These are phyloP conservation scores for Colletotrichum sp. DNA, from an alignment of 2,329 filamentous ascomycete genomes.

Conservation along the genomic window DNA sequence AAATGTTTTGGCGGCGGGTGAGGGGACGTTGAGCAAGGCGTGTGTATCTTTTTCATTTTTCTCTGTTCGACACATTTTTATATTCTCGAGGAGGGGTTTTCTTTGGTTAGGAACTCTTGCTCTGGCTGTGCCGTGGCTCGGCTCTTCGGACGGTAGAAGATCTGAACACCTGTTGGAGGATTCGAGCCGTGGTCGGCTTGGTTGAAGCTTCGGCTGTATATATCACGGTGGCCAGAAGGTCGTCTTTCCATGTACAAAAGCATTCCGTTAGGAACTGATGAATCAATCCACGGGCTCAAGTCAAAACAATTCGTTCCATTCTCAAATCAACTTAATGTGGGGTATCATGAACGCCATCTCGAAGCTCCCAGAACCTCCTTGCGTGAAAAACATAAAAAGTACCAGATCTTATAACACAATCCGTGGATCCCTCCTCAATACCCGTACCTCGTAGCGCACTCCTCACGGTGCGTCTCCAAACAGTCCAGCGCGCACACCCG, in stretches of 20 bases:
- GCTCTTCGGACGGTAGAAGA: background rate
- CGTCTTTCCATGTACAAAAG: background rate
- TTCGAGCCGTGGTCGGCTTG: background rate
- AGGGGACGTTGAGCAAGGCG: background rate
- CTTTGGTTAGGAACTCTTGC: background rate
- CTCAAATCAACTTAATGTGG: background rate
- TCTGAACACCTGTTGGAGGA: background rate
- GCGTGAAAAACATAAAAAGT: background rate
- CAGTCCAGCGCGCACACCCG: constrained; percentile 81
- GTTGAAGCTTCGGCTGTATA: background rate
- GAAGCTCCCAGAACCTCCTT: background rate
- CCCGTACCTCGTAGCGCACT: constrained; percentile 71
- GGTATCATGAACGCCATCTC: background rate
- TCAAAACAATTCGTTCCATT: background rate
- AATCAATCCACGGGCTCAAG: background rate
- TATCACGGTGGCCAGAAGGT: background rate
- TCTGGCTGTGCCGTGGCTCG: background rate
- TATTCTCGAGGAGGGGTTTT: background rate
- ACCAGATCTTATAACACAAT: background rate
- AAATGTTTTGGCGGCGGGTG: background rate
- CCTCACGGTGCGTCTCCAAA: constrained; percentile 73
- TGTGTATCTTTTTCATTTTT: background rate
- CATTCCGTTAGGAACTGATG: background rate
- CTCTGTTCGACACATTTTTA: background rate
- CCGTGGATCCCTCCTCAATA: constrained; percentile 29